A percentile compares a stretch with the other conserved stretches of the same genome.
phyloP scores from a whole-genome alignment of 352 stramenopile genomes.

The Pythium volutum region DNA sequence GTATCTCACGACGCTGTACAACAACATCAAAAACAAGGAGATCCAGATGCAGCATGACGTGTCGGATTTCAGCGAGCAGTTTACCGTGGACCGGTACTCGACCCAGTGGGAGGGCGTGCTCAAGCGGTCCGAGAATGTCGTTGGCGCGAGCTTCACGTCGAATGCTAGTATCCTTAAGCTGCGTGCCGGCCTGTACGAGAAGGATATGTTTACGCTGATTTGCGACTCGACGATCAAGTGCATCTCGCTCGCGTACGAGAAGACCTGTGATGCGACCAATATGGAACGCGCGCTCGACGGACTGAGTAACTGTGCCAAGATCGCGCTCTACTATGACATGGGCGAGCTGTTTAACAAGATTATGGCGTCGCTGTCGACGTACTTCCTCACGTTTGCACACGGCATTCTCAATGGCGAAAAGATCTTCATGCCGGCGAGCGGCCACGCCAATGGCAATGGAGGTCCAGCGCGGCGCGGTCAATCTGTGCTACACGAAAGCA shows the following conservation, averaged over 20 bases:
- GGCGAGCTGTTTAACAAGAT: conserved; percentile 79
- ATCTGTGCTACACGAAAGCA: conserved; percentile 2
- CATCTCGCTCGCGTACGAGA: conserved; percentile 79
- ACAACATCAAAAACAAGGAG: conserved; percentile 78
- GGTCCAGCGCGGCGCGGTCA: not conserved
- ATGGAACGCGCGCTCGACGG: conserved; percentile 83
- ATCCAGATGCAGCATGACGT: conserved; percentile 90
- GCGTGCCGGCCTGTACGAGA: conserved; percentile 78
- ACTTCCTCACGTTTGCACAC: conserved; percentile 85
- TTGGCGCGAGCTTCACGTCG: conserved; percentile 84
- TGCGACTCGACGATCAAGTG: conserved; percentile 77
- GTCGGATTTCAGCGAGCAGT: conserved; percentile 75
- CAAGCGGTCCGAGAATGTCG: conserved; percentile 85
- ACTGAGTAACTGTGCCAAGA: conserved; percentile 79
- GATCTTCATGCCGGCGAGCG: conserved; percentile 62
- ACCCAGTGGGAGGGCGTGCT: conserved; percentile 86
- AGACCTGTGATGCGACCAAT: conserved; percentile 78
- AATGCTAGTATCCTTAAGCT: conserved; percentile 85
- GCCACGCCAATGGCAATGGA: conserved; percentile 2
- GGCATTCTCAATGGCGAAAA: conserved; percentile 82
- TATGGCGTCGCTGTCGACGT: conserved; percentile 73
- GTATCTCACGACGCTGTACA: conserved; percentile 75
- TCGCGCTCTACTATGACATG: conserved; percentile 85
- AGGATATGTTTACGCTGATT: conserved; percentile 87
- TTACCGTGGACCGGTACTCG: conserved; percentile 80